These are phyloP conservation scores for Stenocarpella maydis DNA, from an alignment of 2,329 filamentous ascomycete species.

Conservation along the genomic window DNA sequence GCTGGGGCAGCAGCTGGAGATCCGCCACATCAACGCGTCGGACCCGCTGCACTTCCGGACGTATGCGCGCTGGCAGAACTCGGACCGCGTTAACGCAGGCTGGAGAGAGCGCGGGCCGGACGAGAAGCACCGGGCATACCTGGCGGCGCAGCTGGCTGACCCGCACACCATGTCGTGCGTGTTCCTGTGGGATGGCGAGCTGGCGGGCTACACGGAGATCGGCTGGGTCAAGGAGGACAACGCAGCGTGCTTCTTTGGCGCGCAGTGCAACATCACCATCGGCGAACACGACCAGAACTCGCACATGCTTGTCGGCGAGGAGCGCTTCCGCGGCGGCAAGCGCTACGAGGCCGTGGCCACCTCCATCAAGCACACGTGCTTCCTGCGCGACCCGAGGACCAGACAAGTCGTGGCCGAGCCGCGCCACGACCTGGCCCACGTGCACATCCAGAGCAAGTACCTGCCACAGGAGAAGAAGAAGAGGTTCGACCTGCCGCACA, in stretches of 20 bases:
- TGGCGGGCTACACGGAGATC: slow-evolving; percentile 42
- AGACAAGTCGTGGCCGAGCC: slow-evolving; percentile 42
- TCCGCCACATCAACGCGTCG: slow-evolving; percentile 40
- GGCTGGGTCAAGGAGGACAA: slow-evolving; percentile 43
- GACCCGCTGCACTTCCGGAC: slow-evolving; percentile 40
- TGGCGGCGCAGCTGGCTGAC: slow-evolving; percentile 40
- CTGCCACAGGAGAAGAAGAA: slow-evolving; percentile 43
- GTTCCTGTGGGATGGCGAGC: slow-evolving; percentile 42
- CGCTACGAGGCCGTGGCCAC: slow-evolving; percentile 41
- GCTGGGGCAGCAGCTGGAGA: slow-evolving; percentile 39
- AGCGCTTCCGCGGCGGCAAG: slow-evolving; percentile 41
- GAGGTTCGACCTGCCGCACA: slow-evolving; percentile 42
- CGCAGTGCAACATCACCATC: slow-evolving; percentile 41
- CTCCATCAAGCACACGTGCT: slow-evolving; percentile 42
- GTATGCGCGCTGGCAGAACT: slow-evolving; percentile 42
- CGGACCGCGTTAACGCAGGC: slow-evolving; percentile 41
- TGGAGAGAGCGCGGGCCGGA: slow-evolving; percentile 42
- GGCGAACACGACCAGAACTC: slow-evolving; percentile 43
- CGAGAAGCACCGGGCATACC: slow-evolving; percentile 41
- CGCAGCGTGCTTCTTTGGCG: slow-evolving; percentile 41
- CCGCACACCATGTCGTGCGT: slow-evolving; percentile 42
- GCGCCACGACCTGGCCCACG: slow-evolving; percentile 38
- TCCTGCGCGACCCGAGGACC: slow-evolving; percentile 42
- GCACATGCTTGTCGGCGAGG: slow-evolving; percentile 42
- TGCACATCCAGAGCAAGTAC: slow-evolving; percentile 41